phyloP scores from a whole-genome alignment of 2,329 filamentous ascomycete genomes.

The Ophiostoma australiae region DNA sequence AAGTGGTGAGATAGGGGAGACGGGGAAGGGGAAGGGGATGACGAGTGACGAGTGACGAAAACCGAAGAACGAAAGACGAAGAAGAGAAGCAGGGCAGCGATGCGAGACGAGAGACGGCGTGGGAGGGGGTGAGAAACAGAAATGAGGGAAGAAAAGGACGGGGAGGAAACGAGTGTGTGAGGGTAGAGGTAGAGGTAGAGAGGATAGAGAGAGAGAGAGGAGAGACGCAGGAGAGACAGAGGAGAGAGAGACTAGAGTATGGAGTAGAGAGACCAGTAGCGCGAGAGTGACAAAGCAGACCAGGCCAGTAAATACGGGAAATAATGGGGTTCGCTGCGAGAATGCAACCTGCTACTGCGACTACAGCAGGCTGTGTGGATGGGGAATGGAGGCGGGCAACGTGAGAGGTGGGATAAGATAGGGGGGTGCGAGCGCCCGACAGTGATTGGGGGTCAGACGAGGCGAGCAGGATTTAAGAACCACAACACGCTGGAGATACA shows the following conservation, averaged over 20 bases:
- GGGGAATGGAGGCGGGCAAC: background rate
- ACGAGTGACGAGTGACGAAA: too few species aligned
- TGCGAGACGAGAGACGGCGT: conserved; percentile 4
- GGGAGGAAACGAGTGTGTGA: conserved; percentile 9
- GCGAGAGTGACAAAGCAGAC: conserved; percentile 4
- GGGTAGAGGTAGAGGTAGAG: background rate
- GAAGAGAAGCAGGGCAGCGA: conserved; percentile 8
- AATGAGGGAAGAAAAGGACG: conserved; percentile 4
- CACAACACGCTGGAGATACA: background rate
- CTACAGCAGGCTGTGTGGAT: conserved; percentile 13
- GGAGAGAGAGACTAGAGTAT: background rate
- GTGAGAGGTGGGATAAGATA: conserved; percentile 13
- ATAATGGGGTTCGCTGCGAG: conserved; percentile 10
- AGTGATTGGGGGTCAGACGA: conserved; percentile 5
- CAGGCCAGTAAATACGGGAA: conserved; percentile 14
- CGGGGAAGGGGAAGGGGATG: background rate
- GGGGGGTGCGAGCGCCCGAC: conserved; percentile 8
- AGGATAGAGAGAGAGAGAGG: background rate
- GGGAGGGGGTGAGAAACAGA: conserved; percentile 13
- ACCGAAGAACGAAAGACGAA: background rate
- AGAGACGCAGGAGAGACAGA: background rate
- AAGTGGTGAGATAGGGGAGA: conserved; percentile 2
- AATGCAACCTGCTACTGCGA: conserved; percentile 11
- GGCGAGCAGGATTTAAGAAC: background rate
- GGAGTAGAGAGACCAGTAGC: conserved; percentile 1